Base-by-base conservation (phyloP, 1,284 basidiomycete species). In the Kalmanozyma brasiliensis region DNA sequence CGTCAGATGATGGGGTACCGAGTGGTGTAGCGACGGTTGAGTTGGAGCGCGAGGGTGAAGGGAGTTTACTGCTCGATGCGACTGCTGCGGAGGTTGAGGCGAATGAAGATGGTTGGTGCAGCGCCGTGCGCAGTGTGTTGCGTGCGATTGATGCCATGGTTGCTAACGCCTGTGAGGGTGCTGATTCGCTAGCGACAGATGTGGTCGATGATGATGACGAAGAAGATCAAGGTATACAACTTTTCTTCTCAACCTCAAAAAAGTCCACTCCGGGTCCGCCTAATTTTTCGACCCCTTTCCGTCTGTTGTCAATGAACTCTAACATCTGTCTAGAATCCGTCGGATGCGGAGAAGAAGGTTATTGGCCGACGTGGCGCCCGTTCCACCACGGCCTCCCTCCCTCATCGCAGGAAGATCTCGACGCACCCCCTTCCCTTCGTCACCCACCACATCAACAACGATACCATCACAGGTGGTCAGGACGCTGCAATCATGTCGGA, bases 401-500 rank as follows among this genome's bases (percentile, higher is more conserved):
- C 35, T 19, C 10, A 38, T n/a, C 29, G 9, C 19, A 24, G 17
- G 52, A 56, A 48, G 47, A 57, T 48, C 52, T 17, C 38, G 43
- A 20, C 40, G 42, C 36, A 20, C 3, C 13, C 51, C 20, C 49
- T 44, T 26, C 13, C 14, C 38, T n/a, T 24, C 26, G 17, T 24
- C 17, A 32, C 32, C 9, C 13, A 20, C 45, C 26, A 42, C 34
- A 13, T 32, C 35, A 19, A 14, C 24, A 8, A 43, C 20, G 17
- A 34, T 26, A 30, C 13, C 17, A 20, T 22, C n/a, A n/a, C n/a
- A n/a, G n/a, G n/a, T n/a, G n/a, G n/a, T n/a, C n/a, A n/a, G n/a
- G n/a, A n/a, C n/a, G n/a, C n/a, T n/a, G n/a, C n/a, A n/a, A n/a
- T 13, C 82, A 93, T 93, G 91, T 91, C 92, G 67, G 93, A 95